Evolutionary conservation across 179 eudicot genomes (phyloP).

Genomic region (Drosera spatulata): DNA sequence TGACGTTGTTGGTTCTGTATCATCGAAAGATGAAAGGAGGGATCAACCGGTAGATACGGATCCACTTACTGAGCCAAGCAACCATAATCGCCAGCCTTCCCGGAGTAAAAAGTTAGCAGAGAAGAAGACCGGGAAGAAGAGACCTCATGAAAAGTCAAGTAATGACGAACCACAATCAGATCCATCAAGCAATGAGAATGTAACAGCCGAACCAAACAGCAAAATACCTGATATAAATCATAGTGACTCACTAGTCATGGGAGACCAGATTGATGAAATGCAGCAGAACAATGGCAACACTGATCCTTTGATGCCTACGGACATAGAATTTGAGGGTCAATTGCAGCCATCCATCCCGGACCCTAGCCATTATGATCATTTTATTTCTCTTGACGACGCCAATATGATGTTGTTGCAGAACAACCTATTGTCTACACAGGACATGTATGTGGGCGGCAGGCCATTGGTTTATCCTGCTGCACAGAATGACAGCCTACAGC

Average conservation of each 20-base stretch:
- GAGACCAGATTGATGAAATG: slow-evolving; percentile 11
- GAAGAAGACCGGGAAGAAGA: slow-evolving; percentile 28
- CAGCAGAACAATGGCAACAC: slow-evolving; percentile 23
- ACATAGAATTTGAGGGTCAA: slow-evolving; percentile 19
- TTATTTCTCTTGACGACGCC: slow-evolving; percentile 15
- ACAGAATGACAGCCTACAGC: slow-evolving; percentile 29
- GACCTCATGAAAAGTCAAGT: slow-evolving; percentile 24
- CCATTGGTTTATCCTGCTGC: slow-evolving; percentile 20
- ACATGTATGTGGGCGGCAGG: slow-evolving; percentile 15
- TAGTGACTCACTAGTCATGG: slow-evolving; percentile 15
- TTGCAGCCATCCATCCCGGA: slow-evolving; percentile 19
- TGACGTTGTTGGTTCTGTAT: slow-evolving; percentile 32
- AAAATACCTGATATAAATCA: slow-evolving; percentile 23
- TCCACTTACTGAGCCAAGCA: slow-evolving; percentile 13
- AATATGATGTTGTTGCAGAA: slow-evolving; percentile 1
- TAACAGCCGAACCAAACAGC: slow-evolving; percentile 17
- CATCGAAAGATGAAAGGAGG: slow-evolving; percentile 56
- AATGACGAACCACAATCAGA: slow-evolving; percentile 16
- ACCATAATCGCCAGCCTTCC: slow-evolving; percentile 8
- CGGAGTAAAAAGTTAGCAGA: slow-evolving; percentile 19
- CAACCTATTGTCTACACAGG: slow-evolving; percentile 9
- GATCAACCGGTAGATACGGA: slow-evolving; percentile 27
- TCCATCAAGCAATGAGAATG: slow-evolving; percentile 19
- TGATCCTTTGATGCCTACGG: slow-evolving; percentile 16
- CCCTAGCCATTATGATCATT: slow-evolving; percentile 18